These are phyloP conservation scores for Phoma sp. DNA, from an alignment of 2,329 filamentous ascomycete genomes.

Conservation along the genomic window DNA sequence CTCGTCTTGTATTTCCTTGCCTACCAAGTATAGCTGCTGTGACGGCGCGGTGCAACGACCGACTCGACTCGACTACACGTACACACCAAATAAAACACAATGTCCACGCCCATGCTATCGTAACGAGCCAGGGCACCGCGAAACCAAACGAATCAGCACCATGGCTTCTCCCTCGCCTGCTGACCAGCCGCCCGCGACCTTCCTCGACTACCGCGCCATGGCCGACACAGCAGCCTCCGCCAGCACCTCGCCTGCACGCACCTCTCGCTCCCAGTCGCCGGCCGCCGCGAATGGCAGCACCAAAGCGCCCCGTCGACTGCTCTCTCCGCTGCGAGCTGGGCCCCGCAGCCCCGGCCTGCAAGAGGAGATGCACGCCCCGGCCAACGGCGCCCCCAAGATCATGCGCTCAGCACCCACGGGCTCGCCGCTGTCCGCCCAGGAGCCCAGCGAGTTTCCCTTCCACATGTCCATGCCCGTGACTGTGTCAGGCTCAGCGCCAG, in stretches of 20 bases:
- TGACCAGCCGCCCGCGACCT: constrained; percentile 5
- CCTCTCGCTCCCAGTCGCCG: constrained; percentile 32
- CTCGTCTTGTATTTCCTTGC: not conserved
- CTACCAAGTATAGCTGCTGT: too few relatives aligned
- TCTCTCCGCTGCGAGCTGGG: constrained; percentile 34
- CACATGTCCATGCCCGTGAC: constrained; percentile 20
- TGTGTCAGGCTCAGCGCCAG: too few relatives aligned
- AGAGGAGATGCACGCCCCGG: constrained; percentile 20
- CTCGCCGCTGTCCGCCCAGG: constrained; percentile 34
- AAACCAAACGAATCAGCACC: constrained; percentile 2
- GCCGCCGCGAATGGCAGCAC: constrained; percentile 20
- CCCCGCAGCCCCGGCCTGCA: constrained; percentile 17
- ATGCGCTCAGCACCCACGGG: constrained; percentile 40
- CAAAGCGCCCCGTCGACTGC: constrained; percentile 23
- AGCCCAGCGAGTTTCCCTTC: constrained; percentile 49
- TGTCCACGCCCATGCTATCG: too few relatives aligned
- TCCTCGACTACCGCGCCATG: constrained; percentile 25
- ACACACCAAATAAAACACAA: not conserved
- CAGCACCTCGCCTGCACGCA: constrained; percentile 13
- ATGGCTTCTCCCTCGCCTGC: constrained; percentile 7
- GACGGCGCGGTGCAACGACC: too few relatives aligned
- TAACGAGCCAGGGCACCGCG: constrained; percentile 6
- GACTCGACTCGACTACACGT: not conserved
- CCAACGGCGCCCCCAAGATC: constrained; percentile 38
- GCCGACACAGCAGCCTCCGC: constrained; percentile 35